Evolutionary conservation across 306 rosid genomes (phyloP).

Genomic region (Fragaria vesca): DNA sequence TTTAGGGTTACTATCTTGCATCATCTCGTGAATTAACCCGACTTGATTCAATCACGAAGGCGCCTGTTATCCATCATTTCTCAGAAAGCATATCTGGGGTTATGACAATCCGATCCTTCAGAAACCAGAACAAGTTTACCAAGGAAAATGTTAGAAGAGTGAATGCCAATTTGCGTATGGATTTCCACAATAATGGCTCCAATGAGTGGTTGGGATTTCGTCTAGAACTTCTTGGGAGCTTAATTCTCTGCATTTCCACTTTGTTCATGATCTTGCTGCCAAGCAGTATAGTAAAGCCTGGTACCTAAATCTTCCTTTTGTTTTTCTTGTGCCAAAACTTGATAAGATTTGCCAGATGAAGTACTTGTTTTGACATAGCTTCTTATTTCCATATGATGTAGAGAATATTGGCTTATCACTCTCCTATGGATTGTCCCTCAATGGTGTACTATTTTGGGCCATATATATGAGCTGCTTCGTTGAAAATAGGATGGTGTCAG

Average conservation of each 20-base stretch:
- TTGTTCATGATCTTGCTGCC: constrained; percentile 89
- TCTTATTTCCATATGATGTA: constrained; percentile 30
- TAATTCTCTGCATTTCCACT: constrained; percentile 68
- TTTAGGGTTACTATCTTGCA: constrained; percentile 78
- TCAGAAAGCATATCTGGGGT: constrained; percentile 95
- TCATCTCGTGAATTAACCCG: constrained; percentile 92
- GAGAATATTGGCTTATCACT: constrained; percentile 89
- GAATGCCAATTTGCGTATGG: constrained; percentile 76
- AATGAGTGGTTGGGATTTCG: constrained; percentile 98
- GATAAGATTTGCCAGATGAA: not conserved
- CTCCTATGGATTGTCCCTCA: constrained; percentile 84
- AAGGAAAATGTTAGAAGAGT: constrained; percentile 65
- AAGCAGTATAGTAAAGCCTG: constrained; percentile 78
- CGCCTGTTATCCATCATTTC: constrained; percentile 93
- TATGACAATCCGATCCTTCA: constrained; percentile 81
- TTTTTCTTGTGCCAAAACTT: not conserved
- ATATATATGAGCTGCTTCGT: constrained; percentile 83
- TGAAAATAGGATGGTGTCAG: constrained; percentile 96
- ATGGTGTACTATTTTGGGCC: constrained; percentile 69
- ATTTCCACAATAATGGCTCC: constrained; percentile 86
- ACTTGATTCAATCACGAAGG: constrained; percentile 85
- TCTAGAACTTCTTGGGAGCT: constrained; percentile 76
- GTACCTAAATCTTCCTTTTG: constrained; percentile 34
- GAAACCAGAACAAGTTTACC: constrained; percentile 49
- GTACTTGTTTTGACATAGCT: not conserved